phyloP scores from a whole-genome alignment of 2,329 filamentous ascomycete genomes.

The Ceratocystis smalleyi region DNA sequence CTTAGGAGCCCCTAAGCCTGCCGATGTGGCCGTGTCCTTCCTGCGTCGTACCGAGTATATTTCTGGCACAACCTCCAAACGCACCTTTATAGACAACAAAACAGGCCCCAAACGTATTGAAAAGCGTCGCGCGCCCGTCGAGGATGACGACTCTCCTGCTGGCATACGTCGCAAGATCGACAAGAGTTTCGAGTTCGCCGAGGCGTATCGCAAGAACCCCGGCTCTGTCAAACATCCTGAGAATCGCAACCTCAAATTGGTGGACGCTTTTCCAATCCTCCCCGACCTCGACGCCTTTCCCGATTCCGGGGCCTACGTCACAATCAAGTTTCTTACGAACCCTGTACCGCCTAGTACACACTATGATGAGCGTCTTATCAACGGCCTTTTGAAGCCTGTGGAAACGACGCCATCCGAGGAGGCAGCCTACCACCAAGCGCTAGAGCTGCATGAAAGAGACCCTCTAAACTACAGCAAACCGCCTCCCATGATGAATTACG shows the following conservation, averaged over 20 bases:
- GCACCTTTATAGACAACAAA: conserved; percentile 20
- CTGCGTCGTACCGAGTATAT: conserved; percentile 94
- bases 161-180: conserved; percentile 55
- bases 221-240: conserved; percentile 41
- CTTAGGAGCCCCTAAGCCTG: conserved; percentile 67
- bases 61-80: conserved; percentile 39
- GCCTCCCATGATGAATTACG: conserved; percentile 46
- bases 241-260: conserved; percentile 41
- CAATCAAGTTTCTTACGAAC: conserved; percentile 52
- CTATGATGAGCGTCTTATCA: conserved; percentile 47
- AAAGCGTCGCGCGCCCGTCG: conserved; percentile 36
- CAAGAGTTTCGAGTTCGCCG: conserved; percentile 41
- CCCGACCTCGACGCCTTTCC: conserved; percentile 55
- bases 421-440: conserved; percentile 33
- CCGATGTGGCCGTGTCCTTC: conserved; percentile 73
- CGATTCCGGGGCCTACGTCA: conserved; percentile 53
- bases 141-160: conserved; percentile 46
- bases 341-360: conserved; percentile 37
- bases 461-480: conserved; percentile 41
- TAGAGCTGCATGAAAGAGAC: conserved; percentile 41
- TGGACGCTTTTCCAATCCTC: conserved; percentile 45
- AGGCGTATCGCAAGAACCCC: conserved; percentile 38
- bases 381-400: conserved; percentile 45
- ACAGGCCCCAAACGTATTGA: conserved; percentile 19
- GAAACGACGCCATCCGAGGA: conserved; percentile 40